A percentile compares a stretch with the other conserved stretches of the same genome.
These are phyloP conservation scores for Platismatia glauca DNA, from an alignment of 495 filamentous ascomycete species.

Conservation along the genomic window DNA sequence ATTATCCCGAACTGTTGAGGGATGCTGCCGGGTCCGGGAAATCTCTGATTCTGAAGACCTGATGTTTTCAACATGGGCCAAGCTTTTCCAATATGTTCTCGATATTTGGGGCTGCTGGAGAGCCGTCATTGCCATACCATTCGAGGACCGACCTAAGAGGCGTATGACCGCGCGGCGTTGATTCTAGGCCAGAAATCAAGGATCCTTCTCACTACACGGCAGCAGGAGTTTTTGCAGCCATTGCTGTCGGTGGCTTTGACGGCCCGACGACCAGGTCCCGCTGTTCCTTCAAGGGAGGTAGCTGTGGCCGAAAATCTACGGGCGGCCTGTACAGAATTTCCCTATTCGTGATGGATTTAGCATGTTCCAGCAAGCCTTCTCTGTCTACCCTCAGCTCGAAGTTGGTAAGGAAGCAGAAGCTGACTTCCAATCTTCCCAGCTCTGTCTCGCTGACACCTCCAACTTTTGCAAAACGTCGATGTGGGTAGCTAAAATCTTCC, in stretches of 20 bases:
- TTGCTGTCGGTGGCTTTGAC: background rate
- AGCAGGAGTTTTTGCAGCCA: constrained; percentile 1
- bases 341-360: constrained; percentile 14
- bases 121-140: background rate
- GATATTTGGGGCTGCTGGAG: background rate
- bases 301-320: constrained; percentile 17
- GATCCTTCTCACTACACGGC: constrained; percentile 5
- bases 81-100: background rate
- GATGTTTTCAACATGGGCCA: background rate
- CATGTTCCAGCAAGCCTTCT: constrained; percentile 47
- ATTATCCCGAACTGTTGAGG: background rate
- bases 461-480: constrained; percentile 74
- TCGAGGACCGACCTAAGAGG: background rate
- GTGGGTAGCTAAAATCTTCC: constrained; percentile 81
- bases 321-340: constrained; percentile 5
- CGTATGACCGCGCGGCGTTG: background rate
- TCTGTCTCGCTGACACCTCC: constrained; percentile 78
- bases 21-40: background rate
- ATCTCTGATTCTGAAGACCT: background rate
- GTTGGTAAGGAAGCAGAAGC: constrained; percentile 75
- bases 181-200: background rate
- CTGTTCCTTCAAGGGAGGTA: constrained; percentile 16
- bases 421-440: constrained; percentile 76
- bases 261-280: constrained; percentile 6
- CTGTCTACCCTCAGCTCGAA: constrained; percentile 70